Base-by-base conservation (phyloP, 2,329 filamentous ascomycete genomes). In the Fusarium hainanense region DNA sequence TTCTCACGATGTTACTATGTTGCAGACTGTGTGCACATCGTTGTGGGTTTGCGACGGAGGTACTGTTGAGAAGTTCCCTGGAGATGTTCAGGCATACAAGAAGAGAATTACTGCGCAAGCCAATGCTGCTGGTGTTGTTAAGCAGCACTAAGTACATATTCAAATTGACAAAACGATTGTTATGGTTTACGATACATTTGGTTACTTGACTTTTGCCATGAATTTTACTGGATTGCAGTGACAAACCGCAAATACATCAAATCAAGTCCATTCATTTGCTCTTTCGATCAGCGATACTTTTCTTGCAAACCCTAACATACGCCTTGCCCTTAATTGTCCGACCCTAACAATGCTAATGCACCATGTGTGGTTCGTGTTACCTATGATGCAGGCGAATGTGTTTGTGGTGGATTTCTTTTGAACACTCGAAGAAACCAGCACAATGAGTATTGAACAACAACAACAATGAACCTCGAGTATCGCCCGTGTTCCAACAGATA, bases 1-100 rank as follows among this genome's bases (percentile, higher is more conserved):
- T 60, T 97, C 93, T 77, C 96, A 99, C 91, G 96, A 99, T 79
- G 96, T 99, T 56, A 98, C 96, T 2, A 98, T 99, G 93, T 81
- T 99, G 80, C 94, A 97, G 84, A 97, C 92, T 55, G 96, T 99
- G 40, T 99, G 96, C 82, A 96, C 86, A 52, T 96, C 91, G 78
- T 83, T 99, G 77, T 99, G 96, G 96, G 95, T 99, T 68, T 99
- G 96, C 77, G 96, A 99, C 79, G 86, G 91, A 63, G 96, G 96
- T 12, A 96, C 91, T 3, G 94, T 99, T 21, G 93, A 97, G 87
- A 94, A 98, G 83, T 99, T 99, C 82, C 90, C 92, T 66, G 96
- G 96, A 34, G 94, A 97, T 75, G 94, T 99, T 54, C 93, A 97
- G 82, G 90, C 93, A 68, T 99, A 99, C 85, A 99, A 99, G 90